Evolutionary conservation across 2,329 filamentous ascomycete genomes (phyloP), one percentile per base, ranked within the genome.

Genomic region (Trichoderma afroharzianum): DNA sequence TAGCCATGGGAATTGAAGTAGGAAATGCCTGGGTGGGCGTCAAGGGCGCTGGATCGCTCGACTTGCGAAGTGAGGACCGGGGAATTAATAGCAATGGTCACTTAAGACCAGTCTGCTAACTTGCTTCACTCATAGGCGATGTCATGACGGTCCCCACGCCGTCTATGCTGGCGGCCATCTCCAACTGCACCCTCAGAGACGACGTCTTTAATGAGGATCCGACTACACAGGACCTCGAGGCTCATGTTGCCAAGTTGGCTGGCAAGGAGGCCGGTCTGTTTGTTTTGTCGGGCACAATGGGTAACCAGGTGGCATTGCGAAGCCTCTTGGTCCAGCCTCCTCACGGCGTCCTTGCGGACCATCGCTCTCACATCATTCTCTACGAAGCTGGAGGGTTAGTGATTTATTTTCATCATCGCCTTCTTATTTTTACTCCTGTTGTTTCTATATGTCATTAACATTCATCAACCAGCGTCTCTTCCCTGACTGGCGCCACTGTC

Each of bases 271-370:
- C 89, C 8, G 92, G 88, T 0, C 85, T 98, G 5, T 90, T 97
- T 68, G 93, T 97, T 70, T 86, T 97, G 72, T 96, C 93, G 0
- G 95, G 95, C 4, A 97, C 95, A 5, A 97, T 97, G 94, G 94
- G 94, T 53, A 98, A 98, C 82, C 94, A 97, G 80, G 85, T 98
- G 21, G 91, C 92, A 0, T 86, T 97, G 55, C 90, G 95, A 50
- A 87, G 92, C 1, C 92, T 96, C 72, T 86, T 98, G 15, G 87
- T 85, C 1, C 91, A 93, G 72, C 94, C 95, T 15, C 95, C 95
- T 0, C 90, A 97, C 79, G 88, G 88, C 8, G 88, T 98, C 6
- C 83, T 98, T 9, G 93, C 92, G 76, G 95, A 98, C 79, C 85
- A 90, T 74, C 88, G 93, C 39, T 88, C 90, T 5, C 95, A 98